Conservation (phyloP, 805 yeast genomes). For the Aciculoconidium aculeatum region DNA sequence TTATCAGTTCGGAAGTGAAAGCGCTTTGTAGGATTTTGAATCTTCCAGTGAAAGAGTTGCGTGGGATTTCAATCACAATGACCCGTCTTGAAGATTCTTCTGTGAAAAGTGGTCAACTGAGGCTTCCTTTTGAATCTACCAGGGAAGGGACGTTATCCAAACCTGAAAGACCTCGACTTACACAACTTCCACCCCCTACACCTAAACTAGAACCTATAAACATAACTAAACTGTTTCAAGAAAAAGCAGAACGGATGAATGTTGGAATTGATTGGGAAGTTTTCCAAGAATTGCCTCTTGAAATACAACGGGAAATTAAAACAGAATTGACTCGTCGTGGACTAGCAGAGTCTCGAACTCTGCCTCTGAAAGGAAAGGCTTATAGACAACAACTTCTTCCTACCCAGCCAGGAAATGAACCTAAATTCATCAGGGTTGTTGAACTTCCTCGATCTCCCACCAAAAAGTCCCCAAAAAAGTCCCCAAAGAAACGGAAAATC, state of each 20-base stretch:
- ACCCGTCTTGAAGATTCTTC: conserved; percentile 50
- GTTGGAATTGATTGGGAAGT: conserved; percentile 67
- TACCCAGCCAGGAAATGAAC: conserved; percentile 20
- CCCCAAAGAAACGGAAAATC: conserved; percentile 10
- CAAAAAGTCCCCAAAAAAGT: conserved; percentile 18
- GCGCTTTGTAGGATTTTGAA: conserved; percentile 49
- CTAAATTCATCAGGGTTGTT: conserved; percentile 26
- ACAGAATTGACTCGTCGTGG: conserved; percentile 46
- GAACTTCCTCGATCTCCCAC: conserved; percentile 31
- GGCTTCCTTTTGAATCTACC: conserved; percentile 19
- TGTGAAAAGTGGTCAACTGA: conserved; percentile 19
- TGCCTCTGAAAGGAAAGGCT: conserved; percentile 13
- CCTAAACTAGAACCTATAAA: no score
- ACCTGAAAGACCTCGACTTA: no score
- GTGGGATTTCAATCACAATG: conserved; percentile 77
- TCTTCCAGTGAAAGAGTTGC: conserved; percentile 59
- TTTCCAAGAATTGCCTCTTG: conserved; percentile 57
- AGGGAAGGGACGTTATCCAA: conserved; percentile 16
- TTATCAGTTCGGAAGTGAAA: conserved; percentile 55
- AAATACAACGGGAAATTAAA: conserved; percentile 57
- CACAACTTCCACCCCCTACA: conserved; percentile 11
- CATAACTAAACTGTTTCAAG: neutral
- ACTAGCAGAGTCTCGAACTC: conserved; percentile 6
- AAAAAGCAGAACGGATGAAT: no score
- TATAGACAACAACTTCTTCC: conserved; percentile 36